Evolutionary conservation across 768 basidiomycete genomes (phyloP), one percentile per base, ranked within the genome.

Genomic region (Cystobasidium ongulense): DNA sequence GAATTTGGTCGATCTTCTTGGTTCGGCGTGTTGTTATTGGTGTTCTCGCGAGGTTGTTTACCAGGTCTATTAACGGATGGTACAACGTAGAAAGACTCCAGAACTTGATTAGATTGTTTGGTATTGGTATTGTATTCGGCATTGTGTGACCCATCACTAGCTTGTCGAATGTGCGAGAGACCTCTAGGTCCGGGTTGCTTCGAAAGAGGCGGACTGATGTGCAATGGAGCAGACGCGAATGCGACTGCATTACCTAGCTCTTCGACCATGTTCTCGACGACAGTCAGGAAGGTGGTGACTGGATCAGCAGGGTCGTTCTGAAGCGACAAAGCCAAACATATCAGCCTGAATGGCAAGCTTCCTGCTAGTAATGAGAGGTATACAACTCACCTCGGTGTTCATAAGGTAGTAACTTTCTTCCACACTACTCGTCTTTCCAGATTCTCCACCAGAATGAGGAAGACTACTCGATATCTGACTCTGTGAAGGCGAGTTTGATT

Each of bases 351-450:
- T 17, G 15, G 21, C 46, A 21, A 50, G 46, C 3, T n/a, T 50
- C n/a, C 15, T 13, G 8, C 31, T 5, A 7, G 11, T 29, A 4
- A 52, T 11, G 25, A 18, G 15, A n/a, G 17, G n/a, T n/a, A n/a
- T n/a, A n/a, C n/a, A n/a, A 23, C 65, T 41, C 13, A 67, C 65
- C 65, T 71, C 68, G 13, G 27, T 59, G 13, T 54, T n/a, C 68
- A 71, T 71, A 21, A 71, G 68, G 38, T 71, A 71, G 36, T 57
- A 71, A 35, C 52, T 57, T 25, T 71, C 68, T 43, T 71, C 68
- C 21, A 61, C 68, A 59, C 68, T 53, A n/a, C 36, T 68, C 7
- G 68, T 36, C 21, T 38, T 54, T 11, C 21, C 53, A n/a, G 68
- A 71, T 10, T 71, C 68, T 17, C 13, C 68, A 39, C 52, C 68